Evolutionary conservation across 106 monocot genomes (phyloP).

Genomic region (Hemerocallis citrina): DNA sequence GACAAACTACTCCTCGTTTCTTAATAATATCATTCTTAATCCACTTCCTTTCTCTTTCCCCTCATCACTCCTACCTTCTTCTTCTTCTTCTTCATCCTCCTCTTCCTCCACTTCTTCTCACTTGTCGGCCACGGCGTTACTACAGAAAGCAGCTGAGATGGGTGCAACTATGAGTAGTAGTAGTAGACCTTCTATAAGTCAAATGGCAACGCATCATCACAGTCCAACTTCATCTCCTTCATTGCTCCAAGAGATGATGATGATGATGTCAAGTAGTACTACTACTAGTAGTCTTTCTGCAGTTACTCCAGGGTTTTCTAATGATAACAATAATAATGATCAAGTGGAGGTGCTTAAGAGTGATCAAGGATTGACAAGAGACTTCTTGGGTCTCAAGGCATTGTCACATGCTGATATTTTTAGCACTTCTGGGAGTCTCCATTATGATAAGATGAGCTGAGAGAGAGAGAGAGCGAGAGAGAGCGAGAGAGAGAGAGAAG

Average conservation of each 20-base stretch:
- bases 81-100: too few relatives aligned
- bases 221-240: neutral
- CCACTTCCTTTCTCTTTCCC: neutral
- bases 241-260: conserved; percentile 4
- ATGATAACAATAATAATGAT: neutral
- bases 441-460: too few relatives aligned
- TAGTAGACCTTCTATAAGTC: neutral
- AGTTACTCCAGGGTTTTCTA: conserved; percentile 5
- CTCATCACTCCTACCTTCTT: neutral
- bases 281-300: neutral
- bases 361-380: conserved; percentile 44
- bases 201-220: conserved; percentile 1
- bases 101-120: conserved; percentile 21
- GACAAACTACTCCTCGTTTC: conserved; percentile 15
- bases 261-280: neutral
- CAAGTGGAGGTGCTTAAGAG: neutral
- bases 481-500: too few relatives aligned
- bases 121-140: conserved; percentile 55
- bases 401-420: conserved; percentile 47
- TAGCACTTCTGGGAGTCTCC: too few relatives aligned
- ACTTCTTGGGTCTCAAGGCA: conserved; percentile 64
- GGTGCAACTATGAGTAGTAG: conserved; percentile 43
- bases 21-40: too few relatives aligned
- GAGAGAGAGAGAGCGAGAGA: too few relatives aligned
- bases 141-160: conserved; percentile 66